Conservation (phyloP, 768 basidiomycete genomes). For the Mycena floridula region DNA sequence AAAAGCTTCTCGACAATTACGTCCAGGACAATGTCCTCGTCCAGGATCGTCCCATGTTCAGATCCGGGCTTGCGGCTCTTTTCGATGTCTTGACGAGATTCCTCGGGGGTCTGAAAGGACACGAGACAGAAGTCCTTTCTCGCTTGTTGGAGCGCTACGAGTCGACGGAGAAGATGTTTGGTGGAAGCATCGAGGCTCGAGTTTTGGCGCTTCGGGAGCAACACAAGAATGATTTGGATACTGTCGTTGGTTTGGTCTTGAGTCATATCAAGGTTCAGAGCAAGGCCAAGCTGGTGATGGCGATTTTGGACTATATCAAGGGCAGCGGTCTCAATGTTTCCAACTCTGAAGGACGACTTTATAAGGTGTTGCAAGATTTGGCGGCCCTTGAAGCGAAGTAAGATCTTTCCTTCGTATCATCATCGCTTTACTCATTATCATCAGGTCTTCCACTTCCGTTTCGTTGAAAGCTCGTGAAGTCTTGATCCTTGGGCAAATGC, state of each 20-base stretch:
- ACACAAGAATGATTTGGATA: slow-evolving; percentile 87
- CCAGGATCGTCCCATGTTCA: slow-evolving; percentile 78
- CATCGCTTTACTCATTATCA: neutral
- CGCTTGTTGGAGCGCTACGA: slow-evolving; percentile 73
- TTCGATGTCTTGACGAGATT: slow-evolving; percentile 77
- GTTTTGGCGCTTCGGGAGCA: slow-evolving; percentile 88
- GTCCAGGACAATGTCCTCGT: slow-evolving; percentile 74
- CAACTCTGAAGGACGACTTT: slow-evolving; percentile 65
- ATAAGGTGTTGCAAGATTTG: slow-evolving; percentile 72
- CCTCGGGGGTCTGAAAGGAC: slow-evolving; percentile 74
- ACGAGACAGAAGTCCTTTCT: slow-evolving; percentile 78
- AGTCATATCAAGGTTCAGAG: slow-evolving; percentile 94
- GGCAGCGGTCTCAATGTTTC: slow-evolving; percentile 69
- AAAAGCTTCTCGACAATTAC: slow-evolving; percentile 82
- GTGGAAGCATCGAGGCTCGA: slow-evolving; percentile 89
- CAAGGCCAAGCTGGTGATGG: slow-evolving; percentile 84
- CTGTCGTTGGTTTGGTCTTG: slow-evolving; percentile 78
- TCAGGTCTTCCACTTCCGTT: slow-evolving; percentile 84
- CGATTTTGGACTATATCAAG: slow-evolving; percentile 88
- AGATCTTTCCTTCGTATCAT: slow-evolving; percentile 17
- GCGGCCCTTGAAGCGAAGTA: slow-evolving; percentile 87
- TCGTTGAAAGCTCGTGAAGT: slow-evolving; percentile 96
- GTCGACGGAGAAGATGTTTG: slow-evolving; percentile 87
- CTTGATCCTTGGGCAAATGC: slow-evolving; percentile 92
- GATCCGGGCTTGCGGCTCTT: slow-evolving; percentile 61